Percentiles rank a stretch among this genome's conserved stretches.
These are phyloP conservation scores for Lentinus polychrous DNA, from an alignment of 1,284 basidiomycete species.

Conservation along the genomic window DNA sequence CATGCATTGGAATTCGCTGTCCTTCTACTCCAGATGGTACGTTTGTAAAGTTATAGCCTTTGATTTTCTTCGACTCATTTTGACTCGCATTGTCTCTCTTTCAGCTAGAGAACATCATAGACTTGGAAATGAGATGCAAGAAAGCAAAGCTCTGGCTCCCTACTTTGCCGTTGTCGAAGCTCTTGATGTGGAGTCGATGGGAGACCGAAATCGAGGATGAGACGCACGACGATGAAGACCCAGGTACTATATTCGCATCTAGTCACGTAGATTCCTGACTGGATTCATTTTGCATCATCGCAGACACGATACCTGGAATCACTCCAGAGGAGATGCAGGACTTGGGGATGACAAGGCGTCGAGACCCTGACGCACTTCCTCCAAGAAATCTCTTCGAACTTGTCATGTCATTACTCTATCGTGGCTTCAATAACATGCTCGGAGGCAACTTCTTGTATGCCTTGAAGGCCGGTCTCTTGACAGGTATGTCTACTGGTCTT, in stretches of 20 bases:
- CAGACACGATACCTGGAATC: constrained; percentile 58
- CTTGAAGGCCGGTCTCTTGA: constrained; percentile 71
- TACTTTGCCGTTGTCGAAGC: constrained; percentile 30
- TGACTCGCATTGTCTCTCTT: constrained; percentile 3
- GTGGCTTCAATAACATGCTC: constrained; percentile 31
- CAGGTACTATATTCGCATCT: constrained; percentile 29
- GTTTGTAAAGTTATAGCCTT: constrained; percentile 5
- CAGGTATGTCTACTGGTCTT: constrained; percentile 43
- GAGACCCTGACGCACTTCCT: constrained; percentile 74
- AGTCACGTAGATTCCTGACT: no score
- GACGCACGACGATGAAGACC: constrained; percentile 48
- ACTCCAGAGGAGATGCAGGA: constrained; percentile 34
- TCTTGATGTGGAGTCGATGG: constrained; percentile 39
- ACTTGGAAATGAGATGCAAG: constrained; percentile 48
- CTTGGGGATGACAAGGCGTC: constrained; percentile 45
- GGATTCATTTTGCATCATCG: no score
- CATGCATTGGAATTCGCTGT: constrained; percentile 23
- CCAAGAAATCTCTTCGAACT: constrained; percentile 52
- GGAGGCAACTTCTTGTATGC: constrained; percentile 67
- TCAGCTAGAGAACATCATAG: constrained; percentile 48
- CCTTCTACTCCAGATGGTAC: constrained; percentile 24
- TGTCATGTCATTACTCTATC: constrained; percentile 41
- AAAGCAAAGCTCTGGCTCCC: constrained; percentile 66
- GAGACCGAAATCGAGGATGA: constrained; percentile 38
- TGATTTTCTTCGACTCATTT: not conserved